A percentile compares a stretch with the other conserved stretches of the same genome.
These are phyloP conservation scores for Ambrosia hybrid DNA, from an alignment of 140 eudicot genomes.

Conservation along the genomic window DNA sequence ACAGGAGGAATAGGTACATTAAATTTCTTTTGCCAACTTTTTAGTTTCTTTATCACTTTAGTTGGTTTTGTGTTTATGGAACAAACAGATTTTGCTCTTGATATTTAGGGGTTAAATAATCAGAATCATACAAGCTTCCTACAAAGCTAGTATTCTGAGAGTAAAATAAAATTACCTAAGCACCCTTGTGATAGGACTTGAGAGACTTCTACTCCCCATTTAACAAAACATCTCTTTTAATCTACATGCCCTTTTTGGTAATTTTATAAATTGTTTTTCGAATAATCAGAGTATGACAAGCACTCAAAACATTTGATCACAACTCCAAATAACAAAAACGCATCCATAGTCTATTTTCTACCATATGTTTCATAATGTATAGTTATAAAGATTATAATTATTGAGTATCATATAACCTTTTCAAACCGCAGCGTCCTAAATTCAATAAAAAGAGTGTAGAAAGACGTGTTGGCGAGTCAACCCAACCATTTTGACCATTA, in stretches of 20 bases:
- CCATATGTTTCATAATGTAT: too few species aligned
- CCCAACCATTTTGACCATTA: too few species aligned
- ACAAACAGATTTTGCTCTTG: background rate
- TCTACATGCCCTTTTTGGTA: background rate
- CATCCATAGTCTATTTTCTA: too few species aligned
- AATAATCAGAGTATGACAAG: background rate
- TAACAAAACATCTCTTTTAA: background rate
- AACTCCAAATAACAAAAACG: too few species aligned
- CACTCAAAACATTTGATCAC: too few species aligned
- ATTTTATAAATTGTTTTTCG: too few species aligned
- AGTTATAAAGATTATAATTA: too few species aligned
- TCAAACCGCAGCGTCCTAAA: too few species aligned
- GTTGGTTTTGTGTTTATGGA: background rate
- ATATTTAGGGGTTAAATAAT: background rate
- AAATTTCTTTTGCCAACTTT: background rate
- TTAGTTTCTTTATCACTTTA: background rate
- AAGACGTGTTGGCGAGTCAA: too few species aligned
- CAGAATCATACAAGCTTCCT: background rate
- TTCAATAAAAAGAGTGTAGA: too few species aligned
- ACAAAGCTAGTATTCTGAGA: background rate
- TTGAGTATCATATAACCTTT: too few species aligned
- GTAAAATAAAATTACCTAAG: too few species aligned
- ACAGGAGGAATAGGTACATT: conserved; percentile 89
- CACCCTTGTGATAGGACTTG: background rate
- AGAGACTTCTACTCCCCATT: background rate